Evolutionary conservation across 140 eudicot genomes (phyloP), one percentile per base, ranked within the genome.

Genomic region (Anethum foeniculum): DNA sequence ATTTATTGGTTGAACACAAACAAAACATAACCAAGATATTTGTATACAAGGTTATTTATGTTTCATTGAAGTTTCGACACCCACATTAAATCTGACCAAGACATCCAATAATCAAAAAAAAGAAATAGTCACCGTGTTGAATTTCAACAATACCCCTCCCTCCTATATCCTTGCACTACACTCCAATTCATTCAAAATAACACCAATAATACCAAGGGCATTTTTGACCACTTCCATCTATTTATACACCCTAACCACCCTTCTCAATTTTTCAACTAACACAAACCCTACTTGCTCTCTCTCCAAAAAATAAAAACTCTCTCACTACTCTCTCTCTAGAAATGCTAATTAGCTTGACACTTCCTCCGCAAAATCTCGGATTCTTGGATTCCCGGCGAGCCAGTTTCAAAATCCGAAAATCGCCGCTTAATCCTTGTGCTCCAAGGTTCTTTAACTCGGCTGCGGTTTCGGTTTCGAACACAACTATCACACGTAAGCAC

Each of bases 101-200:
- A 25, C 69, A 62, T 11, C 1, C 18, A 25, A 62, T 60, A 62
- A 60, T 9, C 1, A 25, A 11, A 21, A 11, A 21, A 51, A 25
- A 9, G 69, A 62, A 62, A 25, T 10, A 25, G 69, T 25, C 69
- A 25, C 69, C 69, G 69, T 62, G 69, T 62, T 62, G 69, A 62
- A 62, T 62, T 62, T 62, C 69, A 62, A 62, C 69, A 62, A 62
- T 62, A 62, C 69, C 69, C 69, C 36, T 62, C 69, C 28, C 28
- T 25, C 69, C 34, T 0, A 25, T 25, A 25, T 62, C 4, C 69
- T 25, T 62, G 69, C 69, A 25, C 15, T 62, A 11, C 69, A 62
- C 69, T 25, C 69, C 34, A 62, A 1, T 18, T 1, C 36, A 62
- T 62, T 62, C 69, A 62, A 62, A 25, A 25, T 62, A 62, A 25